A percentile compares a stretch with the other conserved stretches of the same genome.
phyloP scores from a whole-genome alignment of 495 filamentous ascomycete species.

The Patellaria atrata region DNA sequence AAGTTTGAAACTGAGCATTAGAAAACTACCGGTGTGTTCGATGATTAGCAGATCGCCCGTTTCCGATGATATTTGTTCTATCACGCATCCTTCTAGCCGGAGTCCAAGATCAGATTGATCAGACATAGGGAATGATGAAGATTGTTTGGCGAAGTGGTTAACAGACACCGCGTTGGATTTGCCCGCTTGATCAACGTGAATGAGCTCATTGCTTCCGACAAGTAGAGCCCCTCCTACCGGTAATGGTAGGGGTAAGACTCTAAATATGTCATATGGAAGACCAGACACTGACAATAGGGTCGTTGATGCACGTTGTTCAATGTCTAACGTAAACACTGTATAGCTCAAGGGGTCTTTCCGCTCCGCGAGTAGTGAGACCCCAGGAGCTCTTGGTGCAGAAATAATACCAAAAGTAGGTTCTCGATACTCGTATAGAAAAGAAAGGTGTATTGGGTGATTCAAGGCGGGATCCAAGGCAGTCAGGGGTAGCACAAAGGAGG shows the following conservation, averaged over 20 bases:
- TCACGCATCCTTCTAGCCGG: slow-evolving; percentile 64
- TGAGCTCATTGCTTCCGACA: slow-evolving; percentile 74
- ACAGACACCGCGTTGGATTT: slow-evolving; percentile 90
- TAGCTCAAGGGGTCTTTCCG: slow-evolving; percentile 77
- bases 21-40: slow-evolving; percentile 59
- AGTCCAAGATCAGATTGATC: slow-evolving; percentile 76
- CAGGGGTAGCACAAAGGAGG: slow-evolving; percentile 83
- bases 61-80: slow-evolving; percentile 59
- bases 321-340: slow-evolving; percentile 85
- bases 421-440: slow-evolving; percentile 91
- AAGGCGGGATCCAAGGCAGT: slow-evolving; percentile 75
- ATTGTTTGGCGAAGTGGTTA: slow-evolving; percentile 69
- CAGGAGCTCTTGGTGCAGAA: slow-evolving; percentile 57
- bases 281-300: slow-evolving; percentile 72
- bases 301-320: slow-evolving; percentile 87
- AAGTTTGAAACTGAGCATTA: slow-evolving; percentile 66
- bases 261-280: slow-evolving; percentile 80
- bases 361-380: slow-evolving; percentile 54
- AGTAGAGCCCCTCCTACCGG: slow-evolving; percentile 81
- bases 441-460: slow-evolving; percentile 74
- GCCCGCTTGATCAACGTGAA: slow-evolving; percentile 92
- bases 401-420: slow-evolving; percentile 95
- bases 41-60: slow-evolving; percentile 75
- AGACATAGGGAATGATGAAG: slow-evolving; percentile 62
- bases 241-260: slow-evolving; percentile 66